Evolutionary conservation across 495 filamentous ascomycete genomes (phyloP).

Genomic region (Amorphotheca resinae): DNA sequence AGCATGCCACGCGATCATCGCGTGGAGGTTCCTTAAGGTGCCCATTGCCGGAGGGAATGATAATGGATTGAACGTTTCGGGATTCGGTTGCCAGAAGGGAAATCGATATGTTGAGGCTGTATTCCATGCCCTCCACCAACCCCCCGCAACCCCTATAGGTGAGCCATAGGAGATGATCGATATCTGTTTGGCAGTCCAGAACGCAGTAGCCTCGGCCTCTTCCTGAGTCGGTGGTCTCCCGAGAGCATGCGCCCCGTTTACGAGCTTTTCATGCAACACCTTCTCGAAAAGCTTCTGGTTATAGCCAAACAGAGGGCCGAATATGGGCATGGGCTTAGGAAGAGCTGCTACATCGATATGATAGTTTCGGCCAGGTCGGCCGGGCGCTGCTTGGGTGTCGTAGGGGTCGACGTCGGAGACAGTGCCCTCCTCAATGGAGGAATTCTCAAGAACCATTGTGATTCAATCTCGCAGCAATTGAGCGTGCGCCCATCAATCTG

Average conservation of each 20-base stretch:
- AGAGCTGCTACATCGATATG: slow-evolving; percentile 7
- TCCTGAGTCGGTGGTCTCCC: slow-evolving; percentile 8
- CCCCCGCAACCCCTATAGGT: slow-evolving; percentile 7
- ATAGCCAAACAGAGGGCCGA: slow-evolving; percentile 13
- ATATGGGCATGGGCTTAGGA: slow-evolving; percentile 13
- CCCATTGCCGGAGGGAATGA: slow-evolving; percentile 4
- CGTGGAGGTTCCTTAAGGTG: not conserved
- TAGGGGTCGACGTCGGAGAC: slow-evolving; percentile 17
- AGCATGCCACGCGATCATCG: slow-evolving; percentile 8
- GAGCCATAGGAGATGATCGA: slow-evolving; percentile 13
- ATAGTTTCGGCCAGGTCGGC: no score
- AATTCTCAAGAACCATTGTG: slow-evolving; percentile 21
- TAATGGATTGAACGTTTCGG: slow-evolving; percentile 10
- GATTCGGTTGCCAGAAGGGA: slow-evolving; percentile 18
- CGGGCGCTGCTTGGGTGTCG: not conserved
- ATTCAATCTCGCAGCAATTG: not conserved
- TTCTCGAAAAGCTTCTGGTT: slow-evolving; percentile 1
- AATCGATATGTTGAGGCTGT: slow-evolving; percentile 11
- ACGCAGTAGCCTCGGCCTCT: slow-evolving; percentile 12
- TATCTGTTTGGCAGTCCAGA: slow-evolving; percentile 13
- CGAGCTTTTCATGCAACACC: not conserved
- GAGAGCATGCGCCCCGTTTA: not conserved
- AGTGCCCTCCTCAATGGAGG: no score
- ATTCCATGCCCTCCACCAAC: slow-evolving; percentile 9
- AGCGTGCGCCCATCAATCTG: no score